Conservation (phyloP, 352 stramenopile genomes). For the Blastocystis sp. region DNA sequence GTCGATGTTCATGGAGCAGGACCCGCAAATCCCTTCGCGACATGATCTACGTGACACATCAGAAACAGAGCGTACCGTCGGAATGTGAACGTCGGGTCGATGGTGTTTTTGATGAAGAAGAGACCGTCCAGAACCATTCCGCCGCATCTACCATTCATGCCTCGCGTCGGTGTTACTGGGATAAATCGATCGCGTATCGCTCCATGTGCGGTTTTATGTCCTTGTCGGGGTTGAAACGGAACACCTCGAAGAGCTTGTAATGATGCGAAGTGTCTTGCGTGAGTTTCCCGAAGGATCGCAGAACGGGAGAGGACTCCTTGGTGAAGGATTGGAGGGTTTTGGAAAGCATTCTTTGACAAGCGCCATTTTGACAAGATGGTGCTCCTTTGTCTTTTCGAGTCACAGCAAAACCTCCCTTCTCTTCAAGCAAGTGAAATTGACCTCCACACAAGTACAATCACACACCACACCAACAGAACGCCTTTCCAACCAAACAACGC, state of each 20-base stretch:
- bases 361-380: too few relatives aligned
- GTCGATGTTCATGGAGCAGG: constrained; percentile 99
- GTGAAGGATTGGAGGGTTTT: neutral
- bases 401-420: neutral
- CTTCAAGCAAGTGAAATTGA: neutral
- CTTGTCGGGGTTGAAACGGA: constrained; percentile 59
- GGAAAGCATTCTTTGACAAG: neutral
- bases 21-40: constrained; percentile 98
- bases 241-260: constrained; percentile 71
- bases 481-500: constrained; percentile 54
- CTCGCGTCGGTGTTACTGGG: neutral
- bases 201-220: constrained; percentile 72
- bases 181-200: constrained; percentile 56
- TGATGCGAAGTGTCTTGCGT: neutral
- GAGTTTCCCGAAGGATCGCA: neutral
- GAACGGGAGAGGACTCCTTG: neutral
- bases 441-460: too few relatives aligned
- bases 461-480: neutral
- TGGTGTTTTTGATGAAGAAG: constrained; percentile 99
- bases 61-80: constrained; percentile 79
- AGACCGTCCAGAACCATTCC: constrained; percentile 99
- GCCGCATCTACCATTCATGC: constrained; percentile 81
- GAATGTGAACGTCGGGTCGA: constrained; percentile 97
- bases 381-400: neutral
- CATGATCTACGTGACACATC: constrained; percentile 78